phyloP scores from a whole-genome alignment of 2,329 filamentous ascomycete genomes.

The Diplocarpon mali region DNA sequence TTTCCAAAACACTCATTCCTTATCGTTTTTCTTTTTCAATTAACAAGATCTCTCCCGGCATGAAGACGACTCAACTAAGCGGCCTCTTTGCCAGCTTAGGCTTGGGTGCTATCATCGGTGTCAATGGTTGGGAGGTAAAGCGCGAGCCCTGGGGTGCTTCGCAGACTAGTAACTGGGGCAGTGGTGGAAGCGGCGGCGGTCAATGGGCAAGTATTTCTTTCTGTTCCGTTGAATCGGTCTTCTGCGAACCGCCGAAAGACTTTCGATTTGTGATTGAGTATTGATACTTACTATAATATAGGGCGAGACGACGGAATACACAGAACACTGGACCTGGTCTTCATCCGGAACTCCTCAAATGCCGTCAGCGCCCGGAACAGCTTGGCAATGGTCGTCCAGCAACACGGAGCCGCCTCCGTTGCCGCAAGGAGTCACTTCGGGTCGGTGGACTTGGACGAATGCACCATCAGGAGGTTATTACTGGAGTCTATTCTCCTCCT shows the following conservation, averaged over 20 bases:
- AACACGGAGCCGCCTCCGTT: not conserved
- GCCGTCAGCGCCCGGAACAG: not conserved
- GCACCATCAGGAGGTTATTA: too few relatives aligned
- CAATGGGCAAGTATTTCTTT: not conserved
- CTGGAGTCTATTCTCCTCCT: too few relatives aligned
- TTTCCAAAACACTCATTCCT: too few relatives aligned
- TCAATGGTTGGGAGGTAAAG: not conserved
- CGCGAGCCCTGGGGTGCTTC: not conserved
- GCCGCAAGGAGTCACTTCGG: not conserved
- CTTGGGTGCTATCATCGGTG: not conserved
- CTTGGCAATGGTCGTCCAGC: not conserved
- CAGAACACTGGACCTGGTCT: not conserved
- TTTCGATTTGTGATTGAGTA: too few relatives aligned
- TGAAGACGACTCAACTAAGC: not conserved
- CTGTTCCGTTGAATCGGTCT: too few relatives aligned
- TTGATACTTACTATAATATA: not conserved
- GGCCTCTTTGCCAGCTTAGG: not conserved
- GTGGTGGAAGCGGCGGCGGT: not conserved
- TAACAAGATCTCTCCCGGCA: too few relatives aligned
- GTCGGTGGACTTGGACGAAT: not conserved
- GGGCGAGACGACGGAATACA: not conserved
- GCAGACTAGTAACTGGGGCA: not conserved
- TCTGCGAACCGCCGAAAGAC: too few relatives aligned
- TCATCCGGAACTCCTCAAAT: not conserved
- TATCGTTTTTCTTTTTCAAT: too few relatives aligned